phyloP scores from a whole-genome alignment of 345 rosid species.

The Salix purpurea region DNA sequence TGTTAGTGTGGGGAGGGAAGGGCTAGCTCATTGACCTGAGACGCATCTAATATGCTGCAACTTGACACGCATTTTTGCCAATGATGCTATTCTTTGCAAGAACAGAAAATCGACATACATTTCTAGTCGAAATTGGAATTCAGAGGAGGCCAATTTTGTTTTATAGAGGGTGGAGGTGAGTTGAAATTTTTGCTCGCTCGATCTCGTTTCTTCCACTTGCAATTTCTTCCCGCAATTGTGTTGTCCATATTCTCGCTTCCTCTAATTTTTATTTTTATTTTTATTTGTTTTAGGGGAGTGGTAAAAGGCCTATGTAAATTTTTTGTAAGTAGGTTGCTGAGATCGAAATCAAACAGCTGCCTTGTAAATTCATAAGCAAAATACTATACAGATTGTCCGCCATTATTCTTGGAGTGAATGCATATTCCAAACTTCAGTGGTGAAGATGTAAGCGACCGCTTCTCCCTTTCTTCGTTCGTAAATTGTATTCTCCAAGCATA shows the following conservation, averaged over 20 bases:
- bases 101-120: constrained; percentile 3
- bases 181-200: constrained; percentile 5
- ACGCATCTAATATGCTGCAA: constrained; percentile 4
- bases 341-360: constrained; percentile 24
- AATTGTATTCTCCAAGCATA: too few species aligned
- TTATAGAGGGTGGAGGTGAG: constrained; percentile 1
- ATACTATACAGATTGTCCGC: constrained; percentile 1
- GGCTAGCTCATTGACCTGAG: constrained; percentile 30
- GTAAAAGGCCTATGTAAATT: constrained; percentile 30
- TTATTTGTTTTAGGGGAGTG: neutral
- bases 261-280: neutral
- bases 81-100: neutral
- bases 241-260: neutral
- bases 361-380: constrained; percentile 32
- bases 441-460: too few species aligned
- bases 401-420: constrained; percentile 18
- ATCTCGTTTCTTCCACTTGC: neutral
- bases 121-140: constrained; percentile 13
- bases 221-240: constrained; percentile 4
- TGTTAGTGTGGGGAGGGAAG: constrained; percentile 22
- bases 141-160: constrained; percentile 1
- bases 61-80: neutral
- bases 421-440: neutral
- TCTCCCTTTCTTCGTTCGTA: too few species aligned
- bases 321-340: constrained; percentile 28